Evolutionary conservation across 2,329 filamentous ascomycete species (phyloP).

Genomic region (Diplodia corticola): DNA sequence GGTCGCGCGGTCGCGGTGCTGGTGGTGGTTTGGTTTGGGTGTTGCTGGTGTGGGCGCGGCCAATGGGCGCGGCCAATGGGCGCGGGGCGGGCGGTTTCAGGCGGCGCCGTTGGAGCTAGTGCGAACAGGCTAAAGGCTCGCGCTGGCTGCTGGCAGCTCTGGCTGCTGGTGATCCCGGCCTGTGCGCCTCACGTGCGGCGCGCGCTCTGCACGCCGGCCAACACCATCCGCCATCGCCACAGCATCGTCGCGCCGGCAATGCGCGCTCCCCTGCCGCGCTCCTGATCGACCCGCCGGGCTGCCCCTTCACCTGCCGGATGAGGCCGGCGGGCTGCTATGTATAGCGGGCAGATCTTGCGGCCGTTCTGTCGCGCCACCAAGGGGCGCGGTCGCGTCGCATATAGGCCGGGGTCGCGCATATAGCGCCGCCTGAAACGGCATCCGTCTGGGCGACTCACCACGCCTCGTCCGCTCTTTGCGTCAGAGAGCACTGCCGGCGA

Average conservation of each 20-base stretch:
- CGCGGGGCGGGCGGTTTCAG: conserved; percentile 1
- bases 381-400: conserved; percentile 28
- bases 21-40: neutral
- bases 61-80: neutral
- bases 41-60: too few relatives aligned
- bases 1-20: neutral
- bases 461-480: conserved; percentile 41
- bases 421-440: conserved; percentile 43
- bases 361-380: conserved; percentile 12
- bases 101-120: neutral
- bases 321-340: conserved; percentile 14
- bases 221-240: conserved; percentile 1
- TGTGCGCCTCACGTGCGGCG: conserved; percentile 7
- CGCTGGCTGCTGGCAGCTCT: too few relatives aligned
- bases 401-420: conserved; percentile 35
- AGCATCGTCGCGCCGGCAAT: conserved; percentile 3
- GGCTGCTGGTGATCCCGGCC: conserved; percentile 1
- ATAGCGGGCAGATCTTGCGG: conserved; percentile 15
- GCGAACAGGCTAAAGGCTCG: conserved; percentile 11
- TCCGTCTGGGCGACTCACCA: conserved; percentile 40
- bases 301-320: conserved; percentile 13
- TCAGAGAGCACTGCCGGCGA: conserved; percentile 27
- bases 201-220: neutral
- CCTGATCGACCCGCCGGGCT: conserved; percentile 20
- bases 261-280: neutral